Conservation (phyloP, 2,329 filamentous ascomycete genomes). For the Pyrenophora graminea region DNA sequence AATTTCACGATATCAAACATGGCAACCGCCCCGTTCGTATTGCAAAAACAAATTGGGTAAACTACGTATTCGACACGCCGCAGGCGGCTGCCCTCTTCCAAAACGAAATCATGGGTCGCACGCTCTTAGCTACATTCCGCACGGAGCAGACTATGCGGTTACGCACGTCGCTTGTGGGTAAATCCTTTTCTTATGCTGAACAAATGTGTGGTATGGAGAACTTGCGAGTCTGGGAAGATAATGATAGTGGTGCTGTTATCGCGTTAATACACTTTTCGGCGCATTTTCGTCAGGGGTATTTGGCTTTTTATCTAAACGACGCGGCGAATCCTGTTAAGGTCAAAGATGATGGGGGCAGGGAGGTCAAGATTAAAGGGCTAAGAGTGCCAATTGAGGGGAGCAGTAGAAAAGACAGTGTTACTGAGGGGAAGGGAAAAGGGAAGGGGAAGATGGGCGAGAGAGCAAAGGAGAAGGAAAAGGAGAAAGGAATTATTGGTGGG, state of each 20-base stretch:
- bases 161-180: slow-evolving; percentile 45
- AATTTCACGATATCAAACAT: slow-evolving; percentile 47
- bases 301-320: slow-evolving; percentile 53
- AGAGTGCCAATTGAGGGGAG: slow-evolving; percentile 37
- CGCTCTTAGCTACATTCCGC: slow-evolving; percentile 49
- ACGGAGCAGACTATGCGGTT: slow-evolving; percentile 52
- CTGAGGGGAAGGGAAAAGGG: slow-evolving; percentile 22
- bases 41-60: slow-evolving; percentile 51
- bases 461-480: slow-evolving; percentile 11
- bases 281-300: slow-evolving; percentile 50
- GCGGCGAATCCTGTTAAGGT: slow-evolving; percentile 44
- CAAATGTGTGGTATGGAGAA: slow-evolving; percentile 56
- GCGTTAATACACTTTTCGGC: slow-evolving; percentile 52
- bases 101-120: slow-evolving; percentile 52
- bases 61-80: slow-evolving; percentile 48
- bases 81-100: slow-evolving; percentile 49
- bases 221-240: slow-evolving; percentile 53
- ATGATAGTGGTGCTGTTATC: slow-evolving; percentile 49
- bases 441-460: slow-evolving; percentile 1
- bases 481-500: slow-evolving; percentile 48
- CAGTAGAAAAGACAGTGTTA: slow-evolving; percentile 9
- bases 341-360: slow-evolving; percentile 46
- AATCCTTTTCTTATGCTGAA: slow-evolving; percentile 51
- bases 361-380: slow-evolving; percentile 51
- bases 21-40: slow-evolving; percentile 40